Conservation (phyloP, 306 rosid species). For the Citrullus mucosospermus region DNA sequence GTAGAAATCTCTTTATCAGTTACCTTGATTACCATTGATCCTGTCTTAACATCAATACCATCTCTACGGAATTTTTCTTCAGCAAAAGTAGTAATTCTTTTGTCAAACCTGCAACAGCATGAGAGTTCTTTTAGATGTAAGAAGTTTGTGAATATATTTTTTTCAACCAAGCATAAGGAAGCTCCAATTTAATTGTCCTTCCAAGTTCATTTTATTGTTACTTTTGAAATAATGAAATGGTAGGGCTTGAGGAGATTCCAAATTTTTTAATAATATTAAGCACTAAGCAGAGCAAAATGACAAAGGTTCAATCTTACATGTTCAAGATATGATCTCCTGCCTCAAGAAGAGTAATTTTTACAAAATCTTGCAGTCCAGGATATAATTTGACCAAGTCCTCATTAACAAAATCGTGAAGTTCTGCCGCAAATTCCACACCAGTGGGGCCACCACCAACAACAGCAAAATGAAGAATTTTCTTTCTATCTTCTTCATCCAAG, state of each 20-base stretch:
- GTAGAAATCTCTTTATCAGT: conserved; percentile 68
- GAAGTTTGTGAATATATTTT: not conserved
- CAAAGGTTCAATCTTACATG: conserved; percentile 39
- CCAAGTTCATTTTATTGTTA: not conserved
- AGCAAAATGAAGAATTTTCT: conserved; percentile 94
- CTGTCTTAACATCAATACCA: conserved; percentile 83
- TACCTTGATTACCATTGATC: conserved; percentile 91
- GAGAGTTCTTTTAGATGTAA: not conserved
- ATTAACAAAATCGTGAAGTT: conserved; percentile 83
- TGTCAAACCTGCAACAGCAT: conserved; percentile 67
- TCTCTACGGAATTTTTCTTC: conserved; percentile 74
- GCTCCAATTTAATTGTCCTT: not conserved
- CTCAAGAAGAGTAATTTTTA: conserved; percentile 79
- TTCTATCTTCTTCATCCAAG: conserved; percentile 67
- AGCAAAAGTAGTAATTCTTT: conserved; percentile 86
- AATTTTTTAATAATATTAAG: not conserved
- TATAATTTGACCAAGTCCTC: conserved; percentile 68
- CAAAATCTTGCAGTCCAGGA: conserved; percentile 59
- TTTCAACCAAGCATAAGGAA: not conserved
- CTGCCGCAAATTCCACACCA: conserved; percentile 97
- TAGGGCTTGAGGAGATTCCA: not conserved
- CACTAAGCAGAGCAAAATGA: not conserved
- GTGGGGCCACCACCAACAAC: conserved; percentile 98
- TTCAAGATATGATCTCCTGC: conserved; percentile 82
- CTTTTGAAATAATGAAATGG: not conserved